A percentile compares a stretch with the other conserved stretches of the same genome.
These are phyloP conservation scores for Magnusiomyces suaveolens DNA, from an alignment of 1,139 yeast genomes.

Conservation along the genomic window DNA sequence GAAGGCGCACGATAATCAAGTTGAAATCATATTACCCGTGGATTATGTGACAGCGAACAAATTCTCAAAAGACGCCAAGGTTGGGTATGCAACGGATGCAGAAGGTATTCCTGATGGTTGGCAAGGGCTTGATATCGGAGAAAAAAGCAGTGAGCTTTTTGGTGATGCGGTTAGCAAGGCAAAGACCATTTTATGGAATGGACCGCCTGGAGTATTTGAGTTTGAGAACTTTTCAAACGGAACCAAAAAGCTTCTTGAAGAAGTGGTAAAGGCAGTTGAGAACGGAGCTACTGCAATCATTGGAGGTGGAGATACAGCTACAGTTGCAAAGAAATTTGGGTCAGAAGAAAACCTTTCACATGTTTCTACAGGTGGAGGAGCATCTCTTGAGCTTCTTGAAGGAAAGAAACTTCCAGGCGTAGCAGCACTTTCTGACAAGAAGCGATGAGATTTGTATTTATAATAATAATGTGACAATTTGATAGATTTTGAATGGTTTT, in stretches of 20 bases:
- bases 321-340: constrained; percentile 95
- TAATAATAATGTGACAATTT: background rate
- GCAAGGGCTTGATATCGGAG: constrained; percentile 95
- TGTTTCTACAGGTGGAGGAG: constrained; percentile 99
- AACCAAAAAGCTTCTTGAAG: constrained; percentile 81
- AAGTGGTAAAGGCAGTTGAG: constrained; percentile 74
- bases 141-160: constrained; percentile 69
- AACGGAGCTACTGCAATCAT: constrained; percentile 89
- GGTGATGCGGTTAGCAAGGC: constrained; percentile 75
- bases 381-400: constrained; percentile 92
- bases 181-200: constrained; percentile 97
- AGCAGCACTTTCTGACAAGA: constrained; percentile 68
- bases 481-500: background rate
- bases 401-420: constrained; percentile 98
- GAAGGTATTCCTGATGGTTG: constrained; percentile 87
- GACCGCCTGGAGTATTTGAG: constrained; percentile 98
- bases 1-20: constrained; percentile 91
- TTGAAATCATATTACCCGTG: constrained; percentile 81
- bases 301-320: constrained; percentile 99
- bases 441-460: background rate
- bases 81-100: constrained; percentile 69
- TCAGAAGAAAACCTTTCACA: constrained; percentile 91
- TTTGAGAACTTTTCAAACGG: constrained; percentile 83
- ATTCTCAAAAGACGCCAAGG: constrained; percentile 80
- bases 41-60: constrained; percentile 92